Base-by-base conservation (phyloP, 2,329 filamentous ascomycete genomes). In the Huntiella abstrusa region DNA sequence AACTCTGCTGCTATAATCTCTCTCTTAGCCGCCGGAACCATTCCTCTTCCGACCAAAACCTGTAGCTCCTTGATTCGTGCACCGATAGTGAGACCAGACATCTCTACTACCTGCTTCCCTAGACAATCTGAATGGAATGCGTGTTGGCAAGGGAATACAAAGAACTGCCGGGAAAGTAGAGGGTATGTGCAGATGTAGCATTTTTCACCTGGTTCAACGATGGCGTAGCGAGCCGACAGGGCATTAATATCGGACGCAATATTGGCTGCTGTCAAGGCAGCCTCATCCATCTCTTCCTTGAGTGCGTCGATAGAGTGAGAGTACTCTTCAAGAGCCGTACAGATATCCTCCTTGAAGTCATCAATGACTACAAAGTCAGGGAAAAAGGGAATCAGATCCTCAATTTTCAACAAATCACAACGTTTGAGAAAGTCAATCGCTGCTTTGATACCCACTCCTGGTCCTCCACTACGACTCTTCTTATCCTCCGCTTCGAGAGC, bases 261-360 rank as follows among this genome's bases (percentile, higher is more conserved):
- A 55, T 94, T 85, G 28, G 79, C 74, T 1, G 91, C 88, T 11
- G 91, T 96, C 51, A 78, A 76, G 7, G 85, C 83, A 4, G 80
- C 85, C 58, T 94, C 85, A 59, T 98, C 91, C 91, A 98, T 98
- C 60, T 96, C 88, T 53, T 80, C 77, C 57, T 87, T 86, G 35
- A 98, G 66, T 1, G 68, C 69, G 56, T 96, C 91, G 53, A 98
- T 98, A 54, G 84, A 85, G 34, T 83, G 80, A 41, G 78, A 83
- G 64, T 98, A 98, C 52, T 92, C 83, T 61, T 98, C 91, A 1
- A 98, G 71, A 1, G 92, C 91, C 0, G 76, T 70, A 63, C 91
- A 98, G 34, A 98, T 96, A 59, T 98, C 91, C 52, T 96, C 87
- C 59, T 96, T 95, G 71, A 98, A 98, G 60, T 96, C 91, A 58